Base-by-base conservation (phyloP, 1,139 yeast genomes). In the Suhomyces yuchorum region DNA sequence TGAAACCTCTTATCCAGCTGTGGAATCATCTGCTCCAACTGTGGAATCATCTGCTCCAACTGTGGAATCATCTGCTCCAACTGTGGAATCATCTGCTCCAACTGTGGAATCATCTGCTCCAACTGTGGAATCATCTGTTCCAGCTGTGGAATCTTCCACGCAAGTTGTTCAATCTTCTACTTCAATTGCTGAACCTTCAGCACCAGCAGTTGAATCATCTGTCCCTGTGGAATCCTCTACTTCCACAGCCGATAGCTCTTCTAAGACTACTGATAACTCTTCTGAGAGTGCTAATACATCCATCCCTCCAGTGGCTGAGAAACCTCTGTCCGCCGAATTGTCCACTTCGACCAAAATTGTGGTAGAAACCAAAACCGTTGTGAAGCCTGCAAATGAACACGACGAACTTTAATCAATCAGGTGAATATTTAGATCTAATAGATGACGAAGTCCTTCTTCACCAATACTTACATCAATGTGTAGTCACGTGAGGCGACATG, bases 401-500 rank as follows among this genome's bases (percentile, higher is more conserved):
- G 67, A 61, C 48, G 67, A 62, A 46, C 59, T 61, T 43, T 61
- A 39, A 30, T 30, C 34, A n/a, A 9, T 30, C 18, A 15, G 11
- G 14, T 14, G 34, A 30, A 14, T 30, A 30, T 30, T 30, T 30
- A 28, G 34, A 30, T 15, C 18, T 30, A 30, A 30, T 30, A 30
- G 34, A 30, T 30, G 6, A 14, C 14, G 34, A 30, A 30, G 34
- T 30, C 6, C 6, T 4, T 6, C 18, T 15, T 30, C 34, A 8
- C 11, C 2, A 11, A 26, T 26, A 26, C 30, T 14, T 14, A 30
- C 4, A 30, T 15, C 11, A 9, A 15, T 8, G 9, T 11, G 18
- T 20, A 19, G 24, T 18, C 37, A 18, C 37, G 37, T 34, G 24
- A 9, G 8, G 7, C 8, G 7, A 19, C 11, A 34, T 34, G 24